Base-by-base conservation (phyloP, 1,284 basidiomycete species). In the Gymnopus androsaceus region DNA sequence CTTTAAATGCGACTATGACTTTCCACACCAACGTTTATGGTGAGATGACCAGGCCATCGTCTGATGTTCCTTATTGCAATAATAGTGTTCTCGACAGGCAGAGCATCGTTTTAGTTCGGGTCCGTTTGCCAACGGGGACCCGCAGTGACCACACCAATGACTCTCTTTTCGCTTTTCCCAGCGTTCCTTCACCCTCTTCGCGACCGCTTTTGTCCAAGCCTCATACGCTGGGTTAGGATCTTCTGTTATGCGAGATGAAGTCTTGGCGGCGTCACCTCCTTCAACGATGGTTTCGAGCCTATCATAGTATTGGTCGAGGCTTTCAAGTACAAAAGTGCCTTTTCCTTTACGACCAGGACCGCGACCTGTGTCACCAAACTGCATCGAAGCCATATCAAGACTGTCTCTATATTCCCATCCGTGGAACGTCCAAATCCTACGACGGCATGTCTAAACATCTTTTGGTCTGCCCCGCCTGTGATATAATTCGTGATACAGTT, bases 101-200 rank as follows among this genome's bases (percentile, higher is more conserved):
- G 62, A 50, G 49, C 70, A 72, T 34, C 59, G 60, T 48, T 60
- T 55, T 33, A 65, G 52, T 1, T 49, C 57, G 17, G 42, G 30
- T 9, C 45, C 30, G 28, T 34, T 47, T 4, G 30, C 28, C 1
- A 59, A 61, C 27, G 69, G 68, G 5, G 61, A 62, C 19, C 69
- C 70, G 41, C 69, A 71, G 54, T 71, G 67, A 5, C 65, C 68
- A 53, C 69, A 72, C 68, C 69, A 72, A 14, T 54, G 58, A 8
- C 62, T 61, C 1, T 47, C 59, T 3, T 56, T 46, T 25, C 68
- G 60, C 1, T 61, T 61, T 2, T 68, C 68, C 67, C 68, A 71
- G 25, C 70, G 59, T 47, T 58, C 56, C 40, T 70, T 71, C 1
- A 59, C 69, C 31, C 59, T 54, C 48, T 55, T 30, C 14, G 69